Conservation (phyloP, 2,329 filamentous ascomycete genomes). For the Plectosphaerella cucumerina region DNA sequence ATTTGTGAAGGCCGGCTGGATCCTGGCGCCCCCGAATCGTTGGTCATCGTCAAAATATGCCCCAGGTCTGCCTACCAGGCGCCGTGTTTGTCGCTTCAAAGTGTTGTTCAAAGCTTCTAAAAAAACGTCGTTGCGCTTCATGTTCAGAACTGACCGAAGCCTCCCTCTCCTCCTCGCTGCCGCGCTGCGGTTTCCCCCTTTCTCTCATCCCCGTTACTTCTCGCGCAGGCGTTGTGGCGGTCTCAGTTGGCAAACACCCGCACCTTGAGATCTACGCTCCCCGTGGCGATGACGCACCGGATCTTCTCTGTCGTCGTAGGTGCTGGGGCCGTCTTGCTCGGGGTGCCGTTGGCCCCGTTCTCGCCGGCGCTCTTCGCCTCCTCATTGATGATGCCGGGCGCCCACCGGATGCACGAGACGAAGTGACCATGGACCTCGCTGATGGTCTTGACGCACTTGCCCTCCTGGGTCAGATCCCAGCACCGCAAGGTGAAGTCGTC, state of each 20-base stretch:
- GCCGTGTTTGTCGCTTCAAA: no score
- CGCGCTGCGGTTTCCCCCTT: not conserved
- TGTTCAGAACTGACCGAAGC: no score
- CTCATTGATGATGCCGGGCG: conserved; percentile 68
- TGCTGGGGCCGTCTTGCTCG: conserved; percentile 41
- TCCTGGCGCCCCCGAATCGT: no score
- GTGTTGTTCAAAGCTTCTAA: no score
- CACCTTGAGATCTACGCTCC: conserved; percentile 77
- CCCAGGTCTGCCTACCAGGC: no score
- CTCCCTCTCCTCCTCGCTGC: no score
- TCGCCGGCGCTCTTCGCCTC: conserved; percentile 30
- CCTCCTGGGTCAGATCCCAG: conserved; percentile 90
- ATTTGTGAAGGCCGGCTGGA: no score
- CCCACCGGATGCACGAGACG: conserved; percentile 83
- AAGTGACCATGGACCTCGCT: conserved; percentile 78
- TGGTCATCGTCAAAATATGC: not conserved
- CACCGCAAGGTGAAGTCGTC: conserved; percentile 92
- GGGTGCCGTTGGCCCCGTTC: conserved; percentile 35
- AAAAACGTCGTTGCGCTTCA: no score
- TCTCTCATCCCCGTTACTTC: not conserved
- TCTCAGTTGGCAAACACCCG: conserved; percentile 67
- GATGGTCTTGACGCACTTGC: conserved; percentile 81
- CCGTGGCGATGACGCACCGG: conserved; percentile 81
- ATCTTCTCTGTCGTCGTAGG: conserved; percentile 50
- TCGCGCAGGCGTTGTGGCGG: no score